These are phyloP conservation scores for Fusarium pseudocircinatum DNA, from an alignment of 2,329 filamentous ascomycete genomes.

Conservation along the genomic window DNA sequence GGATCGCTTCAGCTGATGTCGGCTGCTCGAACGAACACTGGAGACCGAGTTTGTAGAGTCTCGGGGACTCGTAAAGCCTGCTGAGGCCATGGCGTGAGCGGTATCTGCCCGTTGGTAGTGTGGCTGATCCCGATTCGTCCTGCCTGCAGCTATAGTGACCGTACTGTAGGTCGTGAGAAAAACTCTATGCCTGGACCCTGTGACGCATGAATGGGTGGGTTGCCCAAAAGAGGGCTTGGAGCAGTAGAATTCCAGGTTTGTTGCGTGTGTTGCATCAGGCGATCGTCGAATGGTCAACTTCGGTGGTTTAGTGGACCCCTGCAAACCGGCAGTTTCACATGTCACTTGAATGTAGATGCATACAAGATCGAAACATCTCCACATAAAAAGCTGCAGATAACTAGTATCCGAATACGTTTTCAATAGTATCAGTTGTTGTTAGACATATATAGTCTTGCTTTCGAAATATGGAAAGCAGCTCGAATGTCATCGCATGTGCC, in stretches of 20 bases:
- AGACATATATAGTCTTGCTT: not conserved
- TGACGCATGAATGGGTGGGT: conserved; percentile 27
- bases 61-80: conserved; percentile 39
- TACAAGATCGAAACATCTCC: conserved; percentile 9
- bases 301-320: conserved; percentile 30
- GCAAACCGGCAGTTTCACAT: conserved; percentile 35
- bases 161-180: not conserved
- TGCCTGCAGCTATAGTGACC: not conserved
- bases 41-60: conserved; percentile 40
- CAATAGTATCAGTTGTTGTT: not conserved
- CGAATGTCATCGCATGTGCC: not conserved
- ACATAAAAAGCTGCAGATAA: conserved; percentile 1
- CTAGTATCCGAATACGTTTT: conserved; percentile 10
- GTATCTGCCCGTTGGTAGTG: conserved; percentile 6
- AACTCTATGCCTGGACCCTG: conserved; percentile 23
- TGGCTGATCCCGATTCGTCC: conserved; percentile 28
- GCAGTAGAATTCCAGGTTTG: conserved; percentile 26
- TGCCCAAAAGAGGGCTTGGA: conserved; percentile 22
- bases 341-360: conserved; percentile 4
- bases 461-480: not conserved
- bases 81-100: conserved; percentile 36
- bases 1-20: conserved; percentile 66
- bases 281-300: conserved; percentile 25
- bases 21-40: conserved; percentile 45
- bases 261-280: conserved; percentile 34